Base-by-base conservation (phyloP, 345 rosid species). In the Dipteronia sinensis region DNA sequence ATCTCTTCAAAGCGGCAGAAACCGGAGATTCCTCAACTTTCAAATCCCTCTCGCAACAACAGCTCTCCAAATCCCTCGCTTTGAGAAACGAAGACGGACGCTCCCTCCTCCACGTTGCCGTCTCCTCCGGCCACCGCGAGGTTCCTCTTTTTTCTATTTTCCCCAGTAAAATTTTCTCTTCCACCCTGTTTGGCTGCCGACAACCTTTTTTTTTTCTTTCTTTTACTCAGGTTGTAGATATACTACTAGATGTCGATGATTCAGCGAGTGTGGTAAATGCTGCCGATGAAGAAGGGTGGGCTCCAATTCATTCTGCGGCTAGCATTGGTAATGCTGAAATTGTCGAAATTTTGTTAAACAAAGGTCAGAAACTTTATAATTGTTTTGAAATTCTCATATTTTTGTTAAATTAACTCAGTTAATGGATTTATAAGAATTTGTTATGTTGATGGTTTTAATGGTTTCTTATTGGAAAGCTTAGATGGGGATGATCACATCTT, bases 281-380 rank as follows among this genome's bases (percentile, higher is more conserved):
- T 47, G 83, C 76, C 51, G 98, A 95, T 81, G 99, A 95, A 71
- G 99, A 95, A 90, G 98, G 99, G 0, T 95, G 97, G 99, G 92
- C 92, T 11, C 93, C 98, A 19, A 70, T 95, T 69, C 99, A 93
- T 83, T 95, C 98, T 0, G 96, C 91, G 11, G 79, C 97, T 13
- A 95, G 99, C 85, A 89, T 85, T 53, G 97, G 97, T 17, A 88
- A 89, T 76, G 74, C 74, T 16, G 91, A 88, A 80, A 85, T 93
- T 62, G 82, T 89, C 79, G 91, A 89, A 65, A 59, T 87, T 67
- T 80, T 94, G 71, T 72, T 92, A 75, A 87, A 73, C 67, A 83
- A 84, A 82, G 97, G 99, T 89, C 23, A 31, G 72, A 19, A 58
- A 23, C 61, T 66, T 76, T 65, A 17, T 20, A 29, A 40, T 19